These are phyloP conservation scores for Colletotrichum brevisporum DNA, from an alignment of 2,329 filamentous ascomycete genomes.

Conservation along the genomic window DNA sequence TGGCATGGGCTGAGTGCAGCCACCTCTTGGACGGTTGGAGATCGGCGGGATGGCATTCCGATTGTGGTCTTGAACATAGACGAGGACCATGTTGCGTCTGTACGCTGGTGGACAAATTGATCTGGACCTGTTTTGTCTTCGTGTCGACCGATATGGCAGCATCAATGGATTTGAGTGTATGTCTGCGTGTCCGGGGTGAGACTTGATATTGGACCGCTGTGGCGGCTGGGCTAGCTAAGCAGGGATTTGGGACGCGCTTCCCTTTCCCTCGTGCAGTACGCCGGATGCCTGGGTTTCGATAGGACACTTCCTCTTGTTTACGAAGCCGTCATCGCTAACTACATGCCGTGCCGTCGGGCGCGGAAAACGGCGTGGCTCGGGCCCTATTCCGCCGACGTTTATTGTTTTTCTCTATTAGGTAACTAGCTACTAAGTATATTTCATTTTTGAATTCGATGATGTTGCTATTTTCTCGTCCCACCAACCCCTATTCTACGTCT, in stretches of 20 bases:
- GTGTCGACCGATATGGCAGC: constrained; percentile 25
- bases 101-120: constrained; percentile 10
- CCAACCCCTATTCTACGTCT: too few species aligned
- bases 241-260: constrained; percentile 3
- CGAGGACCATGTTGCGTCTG: constrained; percentile 19
- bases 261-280: background rate
- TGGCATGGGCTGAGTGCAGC: background rate
- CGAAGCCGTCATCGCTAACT: background rate
- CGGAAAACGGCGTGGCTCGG: background rate
- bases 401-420: constrained; percentile 1
- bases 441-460: too few species aligned
- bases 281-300: constrained; percentile 19
- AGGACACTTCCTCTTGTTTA: constrained; percentile 3
- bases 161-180: constrained; percentile 24
- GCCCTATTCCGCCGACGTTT: background rate
- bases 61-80: constrained; percentile 14
- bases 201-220: constrained; percentile 8
- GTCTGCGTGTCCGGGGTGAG: background rate
- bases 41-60: background rate
- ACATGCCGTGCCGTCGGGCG: background rate
- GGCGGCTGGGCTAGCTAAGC: constrained; percentile 7
- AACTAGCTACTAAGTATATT: background rate
- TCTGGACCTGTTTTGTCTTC: constrained; percentile 32
- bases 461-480: too few species aligned
- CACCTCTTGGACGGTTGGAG: constrained; percentile 4